These are phyloP conservation scores for Corchorus olitorius DNA, from an alignment of 345 rosid genomes.

Conservation along the genomic window DNA sequence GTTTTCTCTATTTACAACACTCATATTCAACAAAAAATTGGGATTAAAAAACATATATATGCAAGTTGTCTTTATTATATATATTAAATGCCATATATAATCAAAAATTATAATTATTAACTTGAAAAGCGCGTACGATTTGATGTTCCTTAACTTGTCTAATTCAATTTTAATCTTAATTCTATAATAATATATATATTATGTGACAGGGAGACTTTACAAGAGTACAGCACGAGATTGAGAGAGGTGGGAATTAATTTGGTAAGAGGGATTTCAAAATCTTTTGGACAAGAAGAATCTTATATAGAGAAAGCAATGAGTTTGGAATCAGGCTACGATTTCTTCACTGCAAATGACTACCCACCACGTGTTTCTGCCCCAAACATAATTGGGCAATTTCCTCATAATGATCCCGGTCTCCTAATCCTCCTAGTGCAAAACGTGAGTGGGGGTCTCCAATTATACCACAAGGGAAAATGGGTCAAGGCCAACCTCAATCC, in stretches of 20 bases:
- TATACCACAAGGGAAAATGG: conserved; percentile 32
- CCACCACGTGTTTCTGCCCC: conserved; percentile 25
- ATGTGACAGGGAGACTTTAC: conserved; percentile 16
- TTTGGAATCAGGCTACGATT: conserved; percentile 28
- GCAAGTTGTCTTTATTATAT: too few species aligned
- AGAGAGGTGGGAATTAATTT: conserved; percentile 21
- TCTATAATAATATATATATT: not conserved
- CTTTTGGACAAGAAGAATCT: conserved; percentile 22
- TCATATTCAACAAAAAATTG: too few species aligned
- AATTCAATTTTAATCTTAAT: not conserved
- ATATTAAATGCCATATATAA: too few species aligned
- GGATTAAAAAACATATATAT: too few species aligned
- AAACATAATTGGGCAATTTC: conserved; percentile 17
- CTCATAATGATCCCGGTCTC: conserved; percentile 34
- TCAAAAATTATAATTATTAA: too few species aligned
- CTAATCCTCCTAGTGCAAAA: conserved; percentile 28
- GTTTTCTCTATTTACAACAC: too few species aligned
- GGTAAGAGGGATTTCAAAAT: conserved; percentile 27
- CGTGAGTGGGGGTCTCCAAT: conserved; percentile 33
- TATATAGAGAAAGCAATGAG: conserved; percentile 27
- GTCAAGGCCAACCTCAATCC: conserved; percentile 18
- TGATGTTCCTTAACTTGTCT: too few species aligned
- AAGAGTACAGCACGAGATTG: conserved; percentile 24
- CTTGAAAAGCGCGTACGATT: too few species aligned
- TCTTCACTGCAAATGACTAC: conserved; percentile 28